phyloP scores from a whole-genome alignment of 2,329 filamentous ascomycete species.

The Paecilomyces sp. region DNA sequence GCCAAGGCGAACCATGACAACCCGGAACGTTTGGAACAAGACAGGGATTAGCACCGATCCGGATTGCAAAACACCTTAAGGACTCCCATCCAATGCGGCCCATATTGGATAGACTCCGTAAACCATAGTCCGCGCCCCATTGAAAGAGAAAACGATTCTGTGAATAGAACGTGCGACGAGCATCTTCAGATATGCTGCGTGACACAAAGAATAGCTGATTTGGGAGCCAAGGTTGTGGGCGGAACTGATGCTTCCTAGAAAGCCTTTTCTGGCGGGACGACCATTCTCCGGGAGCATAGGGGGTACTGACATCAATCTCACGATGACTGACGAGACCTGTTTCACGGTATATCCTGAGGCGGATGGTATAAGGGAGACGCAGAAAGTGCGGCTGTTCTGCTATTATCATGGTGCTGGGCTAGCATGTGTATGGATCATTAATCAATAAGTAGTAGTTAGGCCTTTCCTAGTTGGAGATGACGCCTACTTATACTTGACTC shows the following conservation, averaged over 20 bases:
- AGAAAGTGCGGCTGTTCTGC: background rate
- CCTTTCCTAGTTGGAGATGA: no score
- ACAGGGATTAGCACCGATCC: background rate
- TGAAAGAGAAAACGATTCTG: background rate
- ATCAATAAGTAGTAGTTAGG: no score
- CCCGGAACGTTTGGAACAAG: background rate
- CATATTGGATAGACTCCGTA: background rate
- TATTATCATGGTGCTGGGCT: no score
- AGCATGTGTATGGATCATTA: no score
- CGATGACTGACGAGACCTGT: no score
- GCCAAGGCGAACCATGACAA: background rate
- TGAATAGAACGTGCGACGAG: background rate
- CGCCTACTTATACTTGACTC: no score
- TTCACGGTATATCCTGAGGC: background rate
- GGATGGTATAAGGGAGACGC: background rate
- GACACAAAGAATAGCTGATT: background rate
- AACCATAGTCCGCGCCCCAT: background rate
- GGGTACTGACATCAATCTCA: no score
- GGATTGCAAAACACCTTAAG: background rate
- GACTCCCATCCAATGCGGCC: background rate
- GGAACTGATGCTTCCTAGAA: background rate
- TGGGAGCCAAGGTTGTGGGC: background rate
- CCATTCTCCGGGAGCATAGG: background rate
- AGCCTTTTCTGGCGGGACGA: background rate
- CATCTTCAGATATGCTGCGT: background rate